Conservation (phyloP, 352 stramenopile genomes). For the Thalassiosira exigua region DNA sequence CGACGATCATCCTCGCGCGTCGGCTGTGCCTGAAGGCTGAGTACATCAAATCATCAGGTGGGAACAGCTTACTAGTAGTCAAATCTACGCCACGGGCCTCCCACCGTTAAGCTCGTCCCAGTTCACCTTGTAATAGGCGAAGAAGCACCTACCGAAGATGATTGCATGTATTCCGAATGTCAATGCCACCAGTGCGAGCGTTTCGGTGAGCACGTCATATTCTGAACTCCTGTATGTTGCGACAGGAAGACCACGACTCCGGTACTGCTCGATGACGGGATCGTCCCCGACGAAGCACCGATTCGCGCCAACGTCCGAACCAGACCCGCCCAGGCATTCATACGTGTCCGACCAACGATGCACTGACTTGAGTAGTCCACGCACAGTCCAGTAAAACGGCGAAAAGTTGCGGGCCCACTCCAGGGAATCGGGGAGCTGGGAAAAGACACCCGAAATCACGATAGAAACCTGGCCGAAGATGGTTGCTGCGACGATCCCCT, state of each 20-base stretch:
- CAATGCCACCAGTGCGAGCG: slow-evolving; percentile 14
- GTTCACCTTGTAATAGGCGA: slow-evolving; percentile 27
- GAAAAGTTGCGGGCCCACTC: slow-evolving; percentile 19
- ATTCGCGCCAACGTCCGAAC: slow-evolving; percentile 16
- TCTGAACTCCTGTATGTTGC: slow-evolving; percentile 2
- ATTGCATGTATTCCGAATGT: slow-evolving; percentile 10
- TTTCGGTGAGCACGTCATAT: slow-evolving; percentile 15
- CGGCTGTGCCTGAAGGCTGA: no score
- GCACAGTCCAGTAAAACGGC: slow-evolving; percentile 39
- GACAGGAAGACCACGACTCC: slow-evolving; percentile 15
- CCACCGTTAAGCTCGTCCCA: slow-evolving; percentile 22
- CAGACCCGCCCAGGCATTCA: slow-evolving; percentile 19
- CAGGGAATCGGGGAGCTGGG: slow-evolving; percentile 5
- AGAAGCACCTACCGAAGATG: slow-evolving; percentile 34
- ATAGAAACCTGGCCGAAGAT: slow-evolving; percentile 25
- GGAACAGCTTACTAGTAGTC: no score
- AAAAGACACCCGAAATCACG: slow-evolving; percentile 17
- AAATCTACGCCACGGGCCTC: no score
- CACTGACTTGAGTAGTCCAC: slow-evolving; percentile 30
- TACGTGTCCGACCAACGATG: slow-evolving; percentile 27
- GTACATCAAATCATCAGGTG: no score
- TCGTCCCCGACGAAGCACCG: slow-evolving; percentile 43
- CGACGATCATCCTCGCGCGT: no score
- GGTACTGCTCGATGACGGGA: slow-evolving; percentile 21
- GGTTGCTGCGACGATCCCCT: slow-evolving; percentile 25